phyloP scores from a whole-genome alignment of 2,329 filamentous ascomycete species.

The Trichocomaceae sp. region DNA sequence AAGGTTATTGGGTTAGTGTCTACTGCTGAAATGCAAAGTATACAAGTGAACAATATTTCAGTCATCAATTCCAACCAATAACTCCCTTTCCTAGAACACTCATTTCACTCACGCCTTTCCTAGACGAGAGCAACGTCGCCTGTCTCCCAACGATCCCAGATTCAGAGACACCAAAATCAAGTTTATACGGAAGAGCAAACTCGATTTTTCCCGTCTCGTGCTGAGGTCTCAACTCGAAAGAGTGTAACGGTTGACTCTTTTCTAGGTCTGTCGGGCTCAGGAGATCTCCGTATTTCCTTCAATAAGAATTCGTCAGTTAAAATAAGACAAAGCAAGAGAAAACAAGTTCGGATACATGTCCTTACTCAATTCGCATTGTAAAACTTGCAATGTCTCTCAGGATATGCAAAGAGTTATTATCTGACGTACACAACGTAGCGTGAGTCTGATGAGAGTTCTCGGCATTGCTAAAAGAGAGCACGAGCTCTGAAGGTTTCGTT shows the following conservation, averaged over 20 bases:
- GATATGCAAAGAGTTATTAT: not conserved
- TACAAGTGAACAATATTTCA: too few relatives aligned
- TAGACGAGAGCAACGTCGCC: not conserved
- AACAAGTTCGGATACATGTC: too few relatives aligned
- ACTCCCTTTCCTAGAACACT: not conserved
- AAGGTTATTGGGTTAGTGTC: too few relatives aligned
- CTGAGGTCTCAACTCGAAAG: not conserved
- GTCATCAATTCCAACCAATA: not conserved
- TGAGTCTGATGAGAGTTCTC: not conserved
- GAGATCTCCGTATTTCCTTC: slow-evolving; percentile 4
- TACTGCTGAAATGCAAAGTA: too few relatives aligned
- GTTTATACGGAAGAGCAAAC: not conserved
- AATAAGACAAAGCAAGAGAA: accelerated
- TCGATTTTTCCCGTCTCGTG: not conserved
- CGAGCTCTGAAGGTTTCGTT: not conserved
- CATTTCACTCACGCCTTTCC: not conserved
- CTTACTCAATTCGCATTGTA: slow-evolving; percentile 6
- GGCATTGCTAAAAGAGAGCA: not conserved
- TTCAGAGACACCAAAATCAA: slow-evolving; percentile 3
- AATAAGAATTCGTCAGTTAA: not conserved
- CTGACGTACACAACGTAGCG: not conserved
- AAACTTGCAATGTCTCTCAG: not conserved
- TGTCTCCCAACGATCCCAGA: slow-evolving; percentile 6
- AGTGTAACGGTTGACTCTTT: not conserved
- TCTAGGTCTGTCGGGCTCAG: not conserved